phyloP scores from a whole-genome alignment of 2,329 filamentous ascomycete genomes.

The Hyphodiscus sp. region DNA sequence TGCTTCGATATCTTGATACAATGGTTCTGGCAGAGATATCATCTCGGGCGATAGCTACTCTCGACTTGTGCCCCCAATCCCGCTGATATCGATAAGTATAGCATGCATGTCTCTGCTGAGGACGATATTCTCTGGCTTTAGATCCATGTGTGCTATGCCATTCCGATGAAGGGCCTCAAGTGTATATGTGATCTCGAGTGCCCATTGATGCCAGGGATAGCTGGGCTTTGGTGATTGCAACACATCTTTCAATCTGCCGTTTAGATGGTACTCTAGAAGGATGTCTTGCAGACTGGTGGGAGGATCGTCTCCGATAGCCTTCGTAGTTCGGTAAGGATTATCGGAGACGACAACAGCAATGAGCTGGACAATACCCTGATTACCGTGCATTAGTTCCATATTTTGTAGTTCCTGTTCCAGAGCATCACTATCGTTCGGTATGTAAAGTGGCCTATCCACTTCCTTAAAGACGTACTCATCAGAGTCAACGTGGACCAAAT shows the following conservation, averaged over 20 bases:
- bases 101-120: too few relatives aligned
- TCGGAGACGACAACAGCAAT: conserved; percentile 17
- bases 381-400: conserved; percentile 13
- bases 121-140: too few relatives aligned
- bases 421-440: conserved; percentile 19
- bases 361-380: conserved; percentile 16
- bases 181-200: conserved; percentile 18
- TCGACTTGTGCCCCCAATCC: too few relatives aligned
- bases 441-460: conserved; percentile 18
- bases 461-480: conserved; percentile 23
- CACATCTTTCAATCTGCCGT: conserved; percentile 14
- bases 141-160: conserved; percentile 21
- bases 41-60: too few relatives aligned
- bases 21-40: too few relatives aligned
- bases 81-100: too few relatives aligned
- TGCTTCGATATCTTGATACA: too few relatives aligned
- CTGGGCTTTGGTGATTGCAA: conserved; percentile 10
- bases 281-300: conserved; percentile 13
- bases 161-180: conserved; percentile 15
- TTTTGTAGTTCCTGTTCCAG: conserved; percentile 23
- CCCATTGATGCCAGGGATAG: conserved; percentile 14
- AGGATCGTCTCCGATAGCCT: neutral
- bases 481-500: conserved; percentile 4
- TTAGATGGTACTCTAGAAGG: conserved; percentile 19
- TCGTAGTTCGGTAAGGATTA: conserved; percentile 15